Percentiles rank a stretch among this genome's conserved stretches.
Conservation (phyloP, 768 basidiomycete genomes). For the Phlebiopsis gigantea region DNA sequence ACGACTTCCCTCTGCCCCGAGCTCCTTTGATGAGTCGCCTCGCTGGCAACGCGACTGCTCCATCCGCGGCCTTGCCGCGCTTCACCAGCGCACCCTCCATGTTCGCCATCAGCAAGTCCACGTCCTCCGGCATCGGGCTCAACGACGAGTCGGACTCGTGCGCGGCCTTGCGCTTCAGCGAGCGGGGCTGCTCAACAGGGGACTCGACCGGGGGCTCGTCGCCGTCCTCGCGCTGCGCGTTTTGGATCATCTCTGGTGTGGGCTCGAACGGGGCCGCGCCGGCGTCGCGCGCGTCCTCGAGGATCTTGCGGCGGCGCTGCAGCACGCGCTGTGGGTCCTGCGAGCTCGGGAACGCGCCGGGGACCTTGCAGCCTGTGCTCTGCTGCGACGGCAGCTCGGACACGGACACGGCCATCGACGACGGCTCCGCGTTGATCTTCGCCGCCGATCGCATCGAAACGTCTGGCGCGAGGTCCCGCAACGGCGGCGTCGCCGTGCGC, state of each 20-base stretch:
- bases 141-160: constrained; percentile 17
- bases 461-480: background rate
- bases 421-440: background rate
- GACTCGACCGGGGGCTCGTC: constrained; percentile 20
- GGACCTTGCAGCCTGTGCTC: constrained; percentile 9
- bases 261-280: constrained; percentile 40
- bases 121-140: constrained; percentile 17
- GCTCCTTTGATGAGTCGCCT: background rate
- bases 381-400: background rate
- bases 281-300: constrained; percentile 41
- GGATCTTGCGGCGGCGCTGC: constrained; percentile 44
- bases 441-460: constrained; percentile 1
- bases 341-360: constrained; percentile 18
- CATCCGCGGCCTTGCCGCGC: background rate
- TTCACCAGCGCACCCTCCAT: background rate
- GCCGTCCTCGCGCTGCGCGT: constrained; percentile 21
- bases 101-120: constrained; percentile 9
- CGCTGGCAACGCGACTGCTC: background rate
- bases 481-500: constrained; percentile 5
- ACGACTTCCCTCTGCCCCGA: background rate
- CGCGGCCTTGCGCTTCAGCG: constrained; percentile 31
- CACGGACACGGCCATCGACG: background rate
- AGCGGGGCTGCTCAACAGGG: constrained; percentile 18
- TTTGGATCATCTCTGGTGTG: constrained; percentile 51
- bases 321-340: constrained; percentile 26